Evolutionary conservation across 148 eudicot species (phyloP).

Genomic region (Persicaria maculosa): DNA sequence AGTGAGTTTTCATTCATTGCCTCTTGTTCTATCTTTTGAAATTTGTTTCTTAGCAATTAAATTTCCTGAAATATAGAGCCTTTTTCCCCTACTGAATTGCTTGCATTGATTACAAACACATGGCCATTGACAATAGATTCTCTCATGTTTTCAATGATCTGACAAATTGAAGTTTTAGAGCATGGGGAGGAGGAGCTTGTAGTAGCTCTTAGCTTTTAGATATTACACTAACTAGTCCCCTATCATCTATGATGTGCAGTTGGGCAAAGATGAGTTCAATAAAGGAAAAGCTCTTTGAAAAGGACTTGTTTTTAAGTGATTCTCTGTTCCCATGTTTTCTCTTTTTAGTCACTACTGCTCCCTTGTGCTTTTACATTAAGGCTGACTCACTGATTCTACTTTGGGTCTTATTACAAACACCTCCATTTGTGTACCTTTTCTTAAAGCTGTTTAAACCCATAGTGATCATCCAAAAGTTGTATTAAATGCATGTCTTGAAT

Average conservation of each 20-base stretch:
- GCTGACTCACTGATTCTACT: conserved; percentile 11
- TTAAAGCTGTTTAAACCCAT: neutral
- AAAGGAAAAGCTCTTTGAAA: neutral
- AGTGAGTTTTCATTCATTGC: conserved; percentile 39
- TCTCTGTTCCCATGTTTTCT: conserved; percentile 13
- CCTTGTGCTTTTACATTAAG: conserved; percentile 12
- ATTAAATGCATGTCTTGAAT: neutral
- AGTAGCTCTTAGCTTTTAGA: conserved; percentile 2
- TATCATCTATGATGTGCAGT: neutral
- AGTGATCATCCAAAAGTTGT: neutral
- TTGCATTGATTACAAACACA: conserved; percentile 9
- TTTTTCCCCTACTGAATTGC: neutral
- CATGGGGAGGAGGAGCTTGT: neutral
- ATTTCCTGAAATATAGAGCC: neutral
- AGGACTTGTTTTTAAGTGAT: conserved; percentile 9
- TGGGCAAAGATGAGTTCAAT: conserved; percentile 10
- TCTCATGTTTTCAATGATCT: conserved; percentile 14
- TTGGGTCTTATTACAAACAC: neutral
- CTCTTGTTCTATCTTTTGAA: neutral
- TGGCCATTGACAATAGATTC: conserved; percentile 13
- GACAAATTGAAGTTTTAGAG: neutral
- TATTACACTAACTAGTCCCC: neutral
- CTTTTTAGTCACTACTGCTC: conserved; percentile 13
- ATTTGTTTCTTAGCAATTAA: neutral
- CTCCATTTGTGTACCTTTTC: neutral